Evolutionary conservation across 352 stramenopile genomes (phyloP), one percentile per base, ranked within the genome.

Genomic region (Pythium guiyangense): DNA sequence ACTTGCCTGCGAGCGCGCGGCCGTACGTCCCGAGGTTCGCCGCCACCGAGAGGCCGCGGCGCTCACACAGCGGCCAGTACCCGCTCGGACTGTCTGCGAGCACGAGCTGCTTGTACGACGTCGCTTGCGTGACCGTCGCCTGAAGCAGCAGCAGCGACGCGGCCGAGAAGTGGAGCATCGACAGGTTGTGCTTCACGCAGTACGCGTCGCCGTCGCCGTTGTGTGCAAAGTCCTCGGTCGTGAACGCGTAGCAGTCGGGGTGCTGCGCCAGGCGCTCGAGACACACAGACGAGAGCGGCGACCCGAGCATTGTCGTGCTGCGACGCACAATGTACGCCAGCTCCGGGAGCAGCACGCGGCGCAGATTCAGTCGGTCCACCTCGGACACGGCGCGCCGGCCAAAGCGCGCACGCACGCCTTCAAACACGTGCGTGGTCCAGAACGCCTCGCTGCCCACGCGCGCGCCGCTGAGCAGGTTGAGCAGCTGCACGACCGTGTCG

Each of bases 131-230:
- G n/a, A n/a, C n/a, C n/a, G n/a, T 90, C 11, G 87, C 89, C 52
- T 88, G 71, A 2, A 91, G 58, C 12, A 94, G 50, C 1, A 97
- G 58, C 29, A 96, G 55, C 20, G 88, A 92, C n/a, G 84, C 89
- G 64, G 92, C 81, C 0, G 90, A 91, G 48, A 96, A 96, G 58
- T 97, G 82, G 0, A 95, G 65, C 59, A 96, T 76, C 2, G 76
- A 71, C 17, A 96, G 55, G 61, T 94, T 96, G 70, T 96, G 84
- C 57, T 95, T 96, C 2, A 95, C 68, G 4, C 76, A 69, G 53
- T 76, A 90, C 2, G 61, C 45, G 4, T 75, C 70, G 2, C 63
- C 51, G 0, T 54, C 60, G 35, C 40, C 45, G 4, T 34, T 34
- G 29, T 34, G 29, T 6, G 29, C 29, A 34, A 97, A 58, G 64